phyloP scores from a whole-genome alignment of 192 early-diverging fungal genomes.

The Bifiguratus adelaidae region DNA sequence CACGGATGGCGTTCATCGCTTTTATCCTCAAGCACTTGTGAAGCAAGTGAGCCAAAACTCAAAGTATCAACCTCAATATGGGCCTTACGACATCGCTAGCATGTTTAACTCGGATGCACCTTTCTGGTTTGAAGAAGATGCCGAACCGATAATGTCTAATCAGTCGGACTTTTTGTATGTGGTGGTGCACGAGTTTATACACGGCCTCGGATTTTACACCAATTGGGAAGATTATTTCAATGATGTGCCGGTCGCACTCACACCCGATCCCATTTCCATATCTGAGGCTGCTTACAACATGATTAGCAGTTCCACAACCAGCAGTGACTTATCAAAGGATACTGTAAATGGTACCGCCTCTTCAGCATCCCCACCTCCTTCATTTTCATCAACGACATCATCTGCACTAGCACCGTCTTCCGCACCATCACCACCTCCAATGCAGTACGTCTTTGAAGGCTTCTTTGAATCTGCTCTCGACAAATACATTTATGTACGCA shows the following conservation, averaged over 20 bases:
- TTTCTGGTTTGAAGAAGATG: slow-evolving; percentile 22
- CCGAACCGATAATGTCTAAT: neutral
- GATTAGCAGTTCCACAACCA: too few relatives aligned
- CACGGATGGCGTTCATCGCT: slow-evolving; percentile 14
- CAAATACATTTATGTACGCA: slow-evolving; percentile 6
- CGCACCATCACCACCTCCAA: neutral
- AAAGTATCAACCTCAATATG: slow-evolving; percentile 5
- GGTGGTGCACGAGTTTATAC: slow-evolving; percentile 25
- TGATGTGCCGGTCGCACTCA: slow-evolving; percentile 5
- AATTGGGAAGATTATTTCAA: slow-evolving; percentile 10
- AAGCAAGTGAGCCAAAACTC: slow-evolving; percentile 18
- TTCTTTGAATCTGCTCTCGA: slow-evolving; percentile 16
- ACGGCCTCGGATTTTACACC: slow-evolving; percentile 29
- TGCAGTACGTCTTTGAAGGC: neutral
- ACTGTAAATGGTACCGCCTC: too few relatives aligned
- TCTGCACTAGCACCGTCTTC: neutral
- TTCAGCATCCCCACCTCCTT: too few relatives aligned
- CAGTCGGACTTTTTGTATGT: slow-evolving; percentile 26
- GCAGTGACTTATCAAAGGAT: too few relatives aligned
- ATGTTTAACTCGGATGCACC: slow-evolving; percentile 18
- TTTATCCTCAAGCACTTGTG: slow-evolving; percentile 28
- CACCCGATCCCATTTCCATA: slow-evolving; percentile 12
- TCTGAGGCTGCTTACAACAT: too few relatives aligned
- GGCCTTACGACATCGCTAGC: slow-evolving; percentile 18
- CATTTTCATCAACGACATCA: too few relatives aligned